Conservation (phyloP, 192 early-diverging fungal genomes). For the Coemansia sp. region DNA sequence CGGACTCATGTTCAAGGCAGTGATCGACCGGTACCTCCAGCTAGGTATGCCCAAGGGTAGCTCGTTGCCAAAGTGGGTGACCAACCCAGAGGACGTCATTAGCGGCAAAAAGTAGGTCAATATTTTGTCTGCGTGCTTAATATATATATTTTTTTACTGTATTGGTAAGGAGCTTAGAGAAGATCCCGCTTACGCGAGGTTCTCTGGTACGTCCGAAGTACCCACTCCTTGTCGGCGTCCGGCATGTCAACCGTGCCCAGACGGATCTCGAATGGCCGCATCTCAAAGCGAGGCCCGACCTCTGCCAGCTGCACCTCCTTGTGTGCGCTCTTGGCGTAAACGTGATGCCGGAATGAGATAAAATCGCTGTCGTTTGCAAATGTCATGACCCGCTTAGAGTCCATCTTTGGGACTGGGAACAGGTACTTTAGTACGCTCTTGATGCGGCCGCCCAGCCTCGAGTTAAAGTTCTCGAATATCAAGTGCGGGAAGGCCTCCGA, state of each 20-base stretch:
- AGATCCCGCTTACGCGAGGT: slow-evolving; percentile 84
- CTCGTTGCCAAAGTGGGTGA: slow-evolving; percentile 53
- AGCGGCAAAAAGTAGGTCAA: slow-evolving; percentile 23
- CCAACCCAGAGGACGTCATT: slow-evolving; percentile 47
- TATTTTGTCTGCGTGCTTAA: not conserved
- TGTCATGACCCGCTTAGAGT: slow-evolving; percentile 95
- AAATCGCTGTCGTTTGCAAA: slow-evolving; percentile 97
- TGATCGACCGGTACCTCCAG: slow-evolving; percentile 50
- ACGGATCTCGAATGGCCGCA: slow-evolving; percentile 96
- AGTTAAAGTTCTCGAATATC: slow-evolving; percentile 94
- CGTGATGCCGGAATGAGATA: slow-evolving; percentile 97
- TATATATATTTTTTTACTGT: not conserved
- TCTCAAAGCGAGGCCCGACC: slow-evolving; percentile 98
- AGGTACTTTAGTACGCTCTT: slow-evolving; percentile 92
- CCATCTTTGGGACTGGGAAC: slow-evolving; percentile 97
- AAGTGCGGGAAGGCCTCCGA: slow-evolving; percentile 98
- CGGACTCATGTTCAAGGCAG: slow-evolving; percentile 43
- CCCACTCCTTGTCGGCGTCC: slow-evolving; percentile 98
- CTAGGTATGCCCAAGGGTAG: slow-evolving; percentile 54
- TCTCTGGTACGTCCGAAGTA: slow-evolving; percentile 86
- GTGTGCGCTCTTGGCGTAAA: slow-evolving; percentile 86
- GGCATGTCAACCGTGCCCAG: slow-evolving; percentile 92
- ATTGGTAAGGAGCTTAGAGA: slow-evolving; percentile 48
- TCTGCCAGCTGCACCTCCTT: slow-evolving; percentile 94
- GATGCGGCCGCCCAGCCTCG: slow-evolving; percentile 82